Evolutionary conservation across 768 basidiomycete species (phyloP), one percentile per base, ranked within the genome.

Genomic region (Mycena epipterygia): DNA sequence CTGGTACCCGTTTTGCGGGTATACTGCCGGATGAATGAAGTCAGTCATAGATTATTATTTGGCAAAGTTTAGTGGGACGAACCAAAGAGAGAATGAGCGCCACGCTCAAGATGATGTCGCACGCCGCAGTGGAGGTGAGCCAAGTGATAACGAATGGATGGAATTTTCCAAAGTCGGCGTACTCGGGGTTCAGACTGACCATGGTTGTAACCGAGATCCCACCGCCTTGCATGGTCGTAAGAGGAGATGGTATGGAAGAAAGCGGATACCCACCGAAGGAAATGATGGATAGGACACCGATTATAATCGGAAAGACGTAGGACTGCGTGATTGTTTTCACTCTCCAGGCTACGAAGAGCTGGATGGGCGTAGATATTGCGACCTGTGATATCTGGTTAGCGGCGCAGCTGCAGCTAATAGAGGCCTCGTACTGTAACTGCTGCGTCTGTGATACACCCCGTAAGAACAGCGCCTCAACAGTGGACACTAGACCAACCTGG

Each of bases 331-430:
- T 23, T 1, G 41, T 21, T 49, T 58, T 27, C 1, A 73, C 17
- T 37, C 74, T 49, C 68, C 68, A 75, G 7, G 71, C 71, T 21
- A 71, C 35, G 57, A 75, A 75, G 8, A 75, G 60, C 42, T 75
- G 74, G 23, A 75, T 39, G 12, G 74, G 74, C 2, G 72, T 75
- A 7, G 74, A 75, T 49, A 75, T 64, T 5, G 61, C 53, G 23
- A 73, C 74, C 74, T 75, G 35, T 19, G n/a, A 16, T 5, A 66
- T 27, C 21, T 32, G 1, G 23, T 33, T 4, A 41, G 8, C 23
- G 35, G 16, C 12, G 17, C 44, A 49, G 2, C 2, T 37, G 17
- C 0, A 8, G 17, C 23, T 2, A 8, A 21, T n/a, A 58, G 17
- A 6, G 4, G n/a, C 30, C 3, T n/a, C 65, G 5, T 29, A 71